These are phyloP conservation scores for Lichtheimia hyalospora DNA, from an alignment of 371 early-diverging fungal genomes.

Conservation along the genomic window DNA sequence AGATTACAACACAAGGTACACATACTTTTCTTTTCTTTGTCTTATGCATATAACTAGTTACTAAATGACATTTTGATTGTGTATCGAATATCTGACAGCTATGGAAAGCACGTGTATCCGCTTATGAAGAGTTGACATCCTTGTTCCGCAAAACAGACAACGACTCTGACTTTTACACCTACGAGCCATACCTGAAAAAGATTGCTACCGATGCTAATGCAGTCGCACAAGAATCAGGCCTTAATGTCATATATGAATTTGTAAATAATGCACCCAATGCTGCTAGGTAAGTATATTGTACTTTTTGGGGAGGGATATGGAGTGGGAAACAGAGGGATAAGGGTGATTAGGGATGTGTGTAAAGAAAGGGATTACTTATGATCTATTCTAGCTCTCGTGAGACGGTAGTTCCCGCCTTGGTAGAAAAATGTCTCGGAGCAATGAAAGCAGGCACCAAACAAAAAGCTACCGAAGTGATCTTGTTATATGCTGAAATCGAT, in stretches of 20 bases:
- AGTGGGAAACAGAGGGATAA: background rate
- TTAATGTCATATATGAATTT: conserved; percentile 74
- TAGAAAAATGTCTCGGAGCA: conserved; percentile 88
- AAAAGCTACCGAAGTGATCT: conserved; percentile 76
- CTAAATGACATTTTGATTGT: background rate
- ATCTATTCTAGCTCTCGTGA: conserved; percentile 57
- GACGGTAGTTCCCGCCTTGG: conserved; percentile 74
- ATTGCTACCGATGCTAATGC: conserved; percentile 87
- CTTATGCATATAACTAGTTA: conserved; percentile 3
- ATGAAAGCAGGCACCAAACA: conserved; percentile 80
- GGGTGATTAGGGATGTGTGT: background rate
- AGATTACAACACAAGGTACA: conserved; percentile 74
- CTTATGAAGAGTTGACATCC: conserved; percentile 81
- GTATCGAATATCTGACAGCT: conserved; percentile 63
- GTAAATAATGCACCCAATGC: conserved; percentile 83
- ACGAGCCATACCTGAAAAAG: conserved; percentile 71
- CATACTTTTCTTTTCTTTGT: conserved; percentile 6
- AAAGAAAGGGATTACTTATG: too few species aligned
- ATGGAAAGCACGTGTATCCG: conserved; percentile 93
- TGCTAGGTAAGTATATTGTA: conserved; percentile 61
- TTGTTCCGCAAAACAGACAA: conserved; percentile 62
- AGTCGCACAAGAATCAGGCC: conserved; percentile 89
- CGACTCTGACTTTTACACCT: conserved; percentile 70
- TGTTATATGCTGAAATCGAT: conserved; percentile 88
- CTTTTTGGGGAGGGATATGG: background rate